Conservation (phyloP, 225 moss, liverwort and hornwort species). For the Sphagnum contortum region DNA sequence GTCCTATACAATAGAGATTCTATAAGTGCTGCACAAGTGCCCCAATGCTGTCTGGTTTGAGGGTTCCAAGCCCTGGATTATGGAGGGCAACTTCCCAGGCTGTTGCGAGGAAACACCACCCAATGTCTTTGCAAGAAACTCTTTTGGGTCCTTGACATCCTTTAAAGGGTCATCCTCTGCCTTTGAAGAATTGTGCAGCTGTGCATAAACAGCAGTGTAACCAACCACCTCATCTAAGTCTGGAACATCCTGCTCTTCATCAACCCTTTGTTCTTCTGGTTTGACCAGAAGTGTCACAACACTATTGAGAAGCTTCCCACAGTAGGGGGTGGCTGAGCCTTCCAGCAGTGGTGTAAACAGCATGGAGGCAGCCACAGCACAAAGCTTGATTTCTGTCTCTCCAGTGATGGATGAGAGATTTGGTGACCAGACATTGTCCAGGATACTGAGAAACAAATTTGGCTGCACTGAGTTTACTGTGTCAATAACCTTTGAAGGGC, state of each 20-base stretch:
- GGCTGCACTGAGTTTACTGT: slow-evolving; percentile 84
- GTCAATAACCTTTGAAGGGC: slow-evolving; percentile 56
- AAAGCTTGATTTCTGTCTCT: slow-evolving; percentile 78
- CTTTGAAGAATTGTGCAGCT: slow-evolving; percentile 92
- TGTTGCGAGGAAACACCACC: slow-evolving; percentile 55
- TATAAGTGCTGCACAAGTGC: slow-evolving; percentile 56
- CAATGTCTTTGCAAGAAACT: slow-evolving; percentile 65
- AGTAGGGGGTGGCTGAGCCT: slow-evolving; percentile 37
- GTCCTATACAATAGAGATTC: slow-evolving; percentile 42
- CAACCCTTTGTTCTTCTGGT: slow-evolving; percentile 89
- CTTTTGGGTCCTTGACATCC: slow-evolving; percentile 68
- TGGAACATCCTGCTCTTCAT: slow-evolving; percentile 86
- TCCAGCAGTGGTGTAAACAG: slow-evolving; percentile 63
- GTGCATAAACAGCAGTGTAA: slow-evolving; percentile 84
- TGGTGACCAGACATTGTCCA: slow-evolving; percentile 89
- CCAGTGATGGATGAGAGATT: slow-evolving; percentile 80
- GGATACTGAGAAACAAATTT: slow-evolving; percentile 60
- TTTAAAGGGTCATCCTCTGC: slow-evolving; percentile 93
- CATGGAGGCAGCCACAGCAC: slow-evolving; percentile 80
- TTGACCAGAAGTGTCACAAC: slow-evolving; percentile 81
- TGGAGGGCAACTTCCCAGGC: slow-evolving; percentile 49
- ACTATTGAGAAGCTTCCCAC: slow-evolving; percentile 74
- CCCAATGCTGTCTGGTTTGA: slow-evolving; percentile 65
- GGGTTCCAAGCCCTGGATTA: slow-evolving; percentile 63
- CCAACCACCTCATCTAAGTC: slow-evolving; percentile 97